Evolutionary conservation across 768 basidiomycete genomes (phyloP).

Genomic region (Podaxis sp.): DNA sequence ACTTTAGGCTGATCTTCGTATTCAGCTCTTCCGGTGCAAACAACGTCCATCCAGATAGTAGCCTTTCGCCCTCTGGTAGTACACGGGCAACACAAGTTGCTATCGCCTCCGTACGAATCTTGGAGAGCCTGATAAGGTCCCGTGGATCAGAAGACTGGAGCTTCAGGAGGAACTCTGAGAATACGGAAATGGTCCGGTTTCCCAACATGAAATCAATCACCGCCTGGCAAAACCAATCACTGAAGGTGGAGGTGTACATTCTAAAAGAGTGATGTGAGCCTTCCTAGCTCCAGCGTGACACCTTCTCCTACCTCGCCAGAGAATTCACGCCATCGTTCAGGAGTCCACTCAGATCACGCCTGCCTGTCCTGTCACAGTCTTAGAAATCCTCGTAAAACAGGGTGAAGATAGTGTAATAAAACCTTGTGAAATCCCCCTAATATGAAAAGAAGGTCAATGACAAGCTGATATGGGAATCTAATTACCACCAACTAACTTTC

Average conservation of each 20-base stretch:
- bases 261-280: conserved; percentile 31
- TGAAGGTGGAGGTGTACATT: conserved; percentile 86
- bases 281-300: background rate
- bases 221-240: conserved; percentile 97
- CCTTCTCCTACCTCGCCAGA: conserved; percentile 57
- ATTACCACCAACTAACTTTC: conserved; percentile 54
- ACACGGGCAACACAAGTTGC: conserved; percentile 83
- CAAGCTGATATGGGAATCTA: conserved; percentile 6
- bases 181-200: conserved; percentile 81
- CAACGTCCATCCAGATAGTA: conserved; percentile 89
- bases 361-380: conserved; percentile 71
- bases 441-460: conserved; percentile 2
- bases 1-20: conserved; percentile 67
- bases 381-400: conserved; percentile 7
- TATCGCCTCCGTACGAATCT: conserved; percentile 89
- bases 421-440: conserved; percentile 89
- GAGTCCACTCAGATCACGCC: conserved; percentile 87
- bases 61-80: conserved; percentile 69
- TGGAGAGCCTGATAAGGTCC: conserved; percentile 83
- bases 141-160: conserved; percentile 90
- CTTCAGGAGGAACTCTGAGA: conserved; percentile 90
- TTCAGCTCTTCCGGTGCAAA: conserved; percentile 81
- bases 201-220: conserved; percentile 93
- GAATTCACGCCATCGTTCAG: conserved; percentile 97
- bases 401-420: background rate